phyloP scores from a whole-genome alignment of 768 basidiomycete genomes.

The Boletales sp. region DNA sequence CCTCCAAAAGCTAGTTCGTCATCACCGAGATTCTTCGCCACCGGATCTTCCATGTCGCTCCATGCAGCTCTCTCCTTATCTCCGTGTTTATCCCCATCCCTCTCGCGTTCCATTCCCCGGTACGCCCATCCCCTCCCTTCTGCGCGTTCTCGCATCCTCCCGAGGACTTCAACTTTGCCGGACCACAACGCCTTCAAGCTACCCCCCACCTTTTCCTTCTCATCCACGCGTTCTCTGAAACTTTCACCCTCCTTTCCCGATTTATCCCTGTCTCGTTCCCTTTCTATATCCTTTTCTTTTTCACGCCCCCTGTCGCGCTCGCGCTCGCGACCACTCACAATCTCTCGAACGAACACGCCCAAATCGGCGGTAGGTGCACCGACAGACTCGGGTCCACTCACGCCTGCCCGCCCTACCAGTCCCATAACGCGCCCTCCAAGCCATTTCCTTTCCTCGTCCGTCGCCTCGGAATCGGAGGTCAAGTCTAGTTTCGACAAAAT shows the following conservation, averaged over 20 bases:
- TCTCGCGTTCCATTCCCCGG: constrained; percentile 23
- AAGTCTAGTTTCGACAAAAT: constrained; percentile 56
- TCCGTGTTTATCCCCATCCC: constrained; percentile 23
- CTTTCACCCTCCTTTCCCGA: constrained; percentile 35
- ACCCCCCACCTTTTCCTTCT: constrained; percentile 33
- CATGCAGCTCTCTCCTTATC: constrained; percentile 27
- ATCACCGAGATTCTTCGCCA: constrained; percentile 23
- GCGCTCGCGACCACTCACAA: constrained; percentile 30
- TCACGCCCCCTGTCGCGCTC: constrained; percentile 30
- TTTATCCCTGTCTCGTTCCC: constrained; percentile 36
- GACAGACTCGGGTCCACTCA: constrained; percentile 40
- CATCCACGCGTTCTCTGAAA: constrained; percentile 27
- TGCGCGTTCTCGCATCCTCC: constrained; percentile 27
- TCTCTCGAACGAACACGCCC: constrained; percentile 43
- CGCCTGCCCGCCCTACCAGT: constrained; percentile 35
- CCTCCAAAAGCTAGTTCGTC: constrained; percentile 33
- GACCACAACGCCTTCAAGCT: constrained; percentile 34
- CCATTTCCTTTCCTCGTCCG: constrained; percentile 30
- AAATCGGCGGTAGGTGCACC: constrained; percentile 51
- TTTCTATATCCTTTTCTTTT: constrained; percentile 33
- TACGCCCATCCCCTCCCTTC: constrained; percentile 17
- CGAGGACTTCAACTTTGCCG: constrained; percentile 27
- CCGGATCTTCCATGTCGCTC: constrained; percentile 29
- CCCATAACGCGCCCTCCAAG: constrained; percentile 35
- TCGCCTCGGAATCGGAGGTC: constrained; percentile 29